Evolutionary conservation across 805 yeast genomes (phyloP), one percentile per base, ranked within the genome.

Genomic region (Candida krabiensis): DNA sequence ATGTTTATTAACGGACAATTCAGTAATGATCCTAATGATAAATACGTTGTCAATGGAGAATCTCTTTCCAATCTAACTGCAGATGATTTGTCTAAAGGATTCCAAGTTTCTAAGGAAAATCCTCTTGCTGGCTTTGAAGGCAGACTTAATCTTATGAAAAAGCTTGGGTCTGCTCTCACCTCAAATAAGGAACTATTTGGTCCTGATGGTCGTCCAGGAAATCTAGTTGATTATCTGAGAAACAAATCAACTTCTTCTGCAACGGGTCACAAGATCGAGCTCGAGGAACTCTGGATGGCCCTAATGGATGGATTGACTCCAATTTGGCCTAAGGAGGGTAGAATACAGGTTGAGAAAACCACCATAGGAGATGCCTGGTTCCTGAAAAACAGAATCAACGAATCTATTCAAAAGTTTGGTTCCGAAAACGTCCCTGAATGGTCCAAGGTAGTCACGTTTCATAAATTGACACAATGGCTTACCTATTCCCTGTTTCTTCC

Each of bases 291-390:
- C 5, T 80, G 86, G 86, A 56, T 63, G 31, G 67, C 72, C 6
- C 53, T 80, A 14, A 77, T 78, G 79, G 63, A 61, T n/a, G 79
- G 80, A 1, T 66, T 79, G 30, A 65, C 67, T 3, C 66, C 78
- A 2, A 77, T 80, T 33, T 80, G 86, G 86, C 84, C 85, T 13
- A 69, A 62, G 40, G 67, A 62, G 15, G 80, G 80, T 1, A 66
- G 86, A 40, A 66, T 78, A 12, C 60, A 61, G 30, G 54, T 79
- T 12, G 64, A 72, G 17, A 83, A 79, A 2, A 56, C 64, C 12
- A 61, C 78, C 3, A 61, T 80, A 15, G 86, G 86, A 9, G 86
- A 80, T 57, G 79, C 82, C 5, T 80, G 86, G 86, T 59, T 60
- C 28, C 62, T 72, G 19, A 52, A 67, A 25, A 64, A 66, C 17